phyloP scores from a whole-genome alignment of 176 grass and related monocot genomes.

The Musa acuminata region DNA sequence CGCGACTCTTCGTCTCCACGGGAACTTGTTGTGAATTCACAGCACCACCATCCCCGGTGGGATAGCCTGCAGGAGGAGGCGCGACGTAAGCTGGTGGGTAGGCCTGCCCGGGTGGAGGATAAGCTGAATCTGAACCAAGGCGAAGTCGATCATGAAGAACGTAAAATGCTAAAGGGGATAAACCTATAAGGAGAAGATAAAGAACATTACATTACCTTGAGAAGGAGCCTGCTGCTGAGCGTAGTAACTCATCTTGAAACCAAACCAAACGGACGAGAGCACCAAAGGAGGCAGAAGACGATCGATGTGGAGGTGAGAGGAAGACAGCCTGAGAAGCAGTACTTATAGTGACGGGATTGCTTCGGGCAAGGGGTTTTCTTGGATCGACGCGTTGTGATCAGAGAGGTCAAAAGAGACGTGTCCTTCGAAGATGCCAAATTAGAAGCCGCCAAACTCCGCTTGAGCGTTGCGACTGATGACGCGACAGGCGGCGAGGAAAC shows the following conservation, averaged over 20 bases:
- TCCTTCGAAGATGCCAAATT: too few relatives aligned
- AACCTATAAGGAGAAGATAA: not conserved
- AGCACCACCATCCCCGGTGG: not conserved
- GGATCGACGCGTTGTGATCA: too few relatives aligned
- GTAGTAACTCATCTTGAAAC: conserved; percentile 12
- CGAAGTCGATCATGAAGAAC: not conserved
- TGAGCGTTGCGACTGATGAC: too few relatives aligned
- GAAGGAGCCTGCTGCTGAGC: conserved; percentile 17
- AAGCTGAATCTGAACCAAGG: conserved; percentile 18
- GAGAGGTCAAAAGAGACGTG: too few relatives aligned
- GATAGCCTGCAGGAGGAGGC: conserved; percentile 26
- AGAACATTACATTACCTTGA: conserved; percentile 1
- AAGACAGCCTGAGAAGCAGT: too few relatives aligned
- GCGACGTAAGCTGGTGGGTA: conserved; percentile 42
- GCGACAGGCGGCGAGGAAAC: too few relatives aligned
- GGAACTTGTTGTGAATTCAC: conserved; percentile 29
- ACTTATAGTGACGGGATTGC: too few relatives aligned
- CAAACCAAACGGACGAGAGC: not conserved
- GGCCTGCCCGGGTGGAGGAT: conserved; percentile 8
- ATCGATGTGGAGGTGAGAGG: too few relatives aligned
- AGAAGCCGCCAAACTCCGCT: too few relatives aligned
- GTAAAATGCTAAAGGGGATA: not conserved
- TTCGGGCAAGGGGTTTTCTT: too few relatives aligned
- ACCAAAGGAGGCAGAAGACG: not conserved
- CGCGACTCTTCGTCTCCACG: conserved; percentile 16